Percentiles rank a stretch among this genome's conserved stretches.
phyloP scores from a whole-genome alignment of 768 basidiomycete species.

The Lentinula edodes region DNA sequence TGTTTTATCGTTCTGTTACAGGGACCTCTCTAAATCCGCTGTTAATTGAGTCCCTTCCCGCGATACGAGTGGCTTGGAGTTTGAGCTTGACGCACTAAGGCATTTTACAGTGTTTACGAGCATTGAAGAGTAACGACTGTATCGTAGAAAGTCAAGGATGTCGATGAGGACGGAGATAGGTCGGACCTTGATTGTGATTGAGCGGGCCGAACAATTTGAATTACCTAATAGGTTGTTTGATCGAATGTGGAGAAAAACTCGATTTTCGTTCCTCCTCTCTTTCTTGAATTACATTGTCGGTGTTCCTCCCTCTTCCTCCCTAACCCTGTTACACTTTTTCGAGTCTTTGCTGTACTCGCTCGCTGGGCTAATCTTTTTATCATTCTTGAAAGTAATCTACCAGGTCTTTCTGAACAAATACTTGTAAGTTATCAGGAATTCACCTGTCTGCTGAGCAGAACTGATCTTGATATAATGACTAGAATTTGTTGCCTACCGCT shows the following conservation, averaged over 20 bases:
- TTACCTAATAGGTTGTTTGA: not conserved
- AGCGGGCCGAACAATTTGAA: not conserved
- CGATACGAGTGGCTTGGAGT: not conserved
- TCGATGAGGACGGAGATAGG: not conserved
- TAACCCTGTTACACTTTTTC: not conserved
- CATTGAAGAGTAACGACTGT: too few species aligned
- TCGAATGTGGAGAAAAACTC: not conserved
- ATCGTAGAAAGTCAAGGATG: too few species aligned
- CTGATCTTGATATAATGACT: not conserved
- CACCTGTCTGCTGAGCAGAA: not conserved
- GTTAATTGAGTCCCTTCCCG: not conserved
- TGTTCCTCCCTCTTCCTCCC: not conserved
- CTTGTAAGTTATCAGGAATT: not conserved
- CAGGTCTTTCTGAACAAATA: too few species aligned
- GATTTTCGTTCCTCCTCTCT: not conserved
- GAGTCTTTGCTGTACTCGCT: too few species aligned
- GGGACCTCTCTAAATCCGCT: not conserved
- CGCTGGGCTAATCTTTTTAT: too few species aligned
- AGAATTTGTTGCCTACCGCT: not conserved
- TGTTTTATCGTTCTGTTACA: not conserved
- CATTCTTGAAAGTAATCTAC: too few species aligned
- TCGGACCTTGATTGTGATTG: not conserved
- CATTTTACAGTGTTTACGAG: not conserved
- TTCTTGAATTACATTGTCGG: not conserved
- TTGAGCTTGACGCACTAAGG: not conserved